Evolutionary conservation across 768 basidiomycete genomes (phyloP).

Genomic region (Glaciozyma antarctica): DNA sequence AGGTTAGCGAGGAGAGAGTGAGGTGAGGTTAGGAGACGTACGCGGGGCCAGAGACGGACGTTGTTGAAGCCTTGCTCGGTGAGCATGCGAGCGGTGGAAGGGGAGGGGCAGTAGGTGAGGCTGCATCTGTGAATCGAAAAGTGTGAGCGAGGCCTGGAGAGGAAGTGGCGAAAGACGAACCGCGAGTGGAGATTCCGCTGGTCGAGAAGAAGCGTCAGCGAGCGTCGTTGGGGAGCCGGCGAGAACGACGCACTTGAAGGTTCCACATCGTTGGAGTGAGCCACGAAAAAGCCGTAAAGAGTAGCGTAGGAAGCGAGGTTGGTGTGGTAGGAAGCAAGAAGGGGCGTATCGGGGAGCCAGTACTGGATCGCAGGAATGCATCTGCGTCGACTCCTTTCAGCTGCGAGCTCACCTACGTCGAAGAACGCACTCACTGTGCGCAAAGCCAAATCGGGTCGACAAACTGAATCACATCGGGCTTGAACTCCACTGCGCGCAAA

Average conservation of each 20-base stretch:
- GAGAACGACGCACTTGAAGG: slow-evolving; percentile 29
- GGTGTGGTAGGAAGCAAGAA: slow-evolving; percentile 44
- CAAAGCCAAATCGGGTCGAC: slow-evolving; percentile 48
- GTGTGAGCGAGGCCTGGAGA: neutral
- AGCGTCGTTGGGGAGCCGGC: slow-evolving; percentile 38
- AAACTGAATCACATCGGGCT: slow-evolving; percentile 45
- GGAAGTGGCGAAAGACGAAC: slow-evolving; percentile 13
- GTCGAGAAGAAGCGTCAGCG: neutral
- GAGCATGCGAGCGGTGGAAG: slow-evolving; percentile 41
- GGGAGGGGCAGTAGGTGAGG: slow-evolving; percentile 43
- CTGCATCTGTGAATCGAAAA: neutral
- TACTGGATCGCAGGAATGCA: slow-evolving; percentile 19
- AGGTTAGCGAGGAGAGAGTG: neutral
- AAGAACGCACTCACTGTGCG: slow-evolving; percentile 35
- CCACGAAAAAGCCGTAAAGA: slow-evolving; percentile 41
- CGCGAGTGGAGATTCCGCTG: slow-evolving; percentile 28
- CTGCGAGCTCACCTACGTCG: too few relatives aligned
- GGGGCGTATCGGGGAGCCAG: slow-evolving; percentile 30
- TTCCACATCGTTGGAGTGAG: slow-evolving; percentile 44
- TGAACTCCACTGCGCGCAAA: slow-evolving; percentile 21
- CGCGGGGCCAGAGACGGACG: slow-evolving; percentile 42
- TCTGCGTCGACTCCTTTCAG: neutral
- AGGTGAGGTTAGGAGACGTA: neutral
- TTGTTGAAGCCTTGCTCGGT: slow-evolving; percentile 36
- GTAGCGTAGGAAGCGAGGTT: slow-evolving; percentile 43